phyloP scores from a whole-genome alignment of 371 early-diverging fungal genomes.

The Mucor ambiguus region DNA sequence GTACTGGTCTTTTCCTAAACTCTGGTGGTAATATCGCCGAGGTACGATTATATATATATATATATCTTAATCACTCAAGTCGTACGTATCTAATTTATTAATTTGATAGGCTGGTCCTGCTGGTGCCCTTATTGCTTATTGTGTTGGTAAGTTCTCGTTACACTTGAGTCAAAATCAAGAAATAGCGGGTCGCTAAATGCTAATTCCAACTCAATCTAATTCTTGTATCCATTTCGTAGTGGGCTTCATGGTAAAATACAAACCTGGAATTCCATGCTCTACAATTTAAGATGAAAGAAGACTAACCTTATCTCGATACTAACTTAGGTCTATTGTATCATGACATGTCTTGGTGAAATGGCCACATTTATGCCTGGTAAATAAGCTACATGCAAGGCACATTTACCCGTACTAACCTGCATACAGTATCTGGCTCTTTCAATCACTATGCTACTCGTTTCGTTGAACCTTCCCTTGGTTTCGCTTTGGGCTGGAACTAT shows the following conservation, averaged over 20 bases:
- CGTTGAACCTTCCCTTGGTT: constrained; percentile 81
- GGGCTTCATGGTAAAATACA: constrained; percentile 43
- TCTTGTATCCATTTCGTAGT: constrained; percentile 23
- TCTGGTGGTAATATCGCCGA: constrained; percentile 71
- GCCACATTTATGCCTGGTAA: constrained; percentile 67
- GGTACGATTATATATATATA: constrained; percentile 15
- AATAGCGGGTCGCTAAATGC: constrained; percentile 5
- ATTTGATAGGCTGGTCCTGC: constrained; percentile 71
- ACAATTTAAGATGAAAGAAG: neutral
- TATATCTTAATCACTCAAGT: neutral
- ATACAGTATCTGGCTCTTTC: constrained; percentile 78
- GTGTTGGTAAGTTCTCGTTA: constrained; percentile 50
- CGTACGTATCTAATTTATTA: constrained; percentile 1
- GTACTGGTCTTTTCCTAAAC: constrained; percentile 83
- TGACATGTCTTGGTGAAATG: constrained; percentile 87
- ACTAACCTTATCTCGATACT: neutral
- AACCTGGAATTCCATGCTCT: neutral
- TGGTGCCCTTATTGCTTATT: constrained; percentile 76
- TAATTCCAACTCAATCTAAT: constrained; percentile 5
- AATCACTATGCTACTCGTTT: constrained; percentile 83
- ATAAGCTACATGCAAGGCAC: neutral
- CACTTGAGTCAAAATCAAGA: constrained; percentile 7
- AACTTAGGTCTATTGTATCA: constrained; percentile 75
- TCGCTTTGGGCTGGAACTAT: constrained; percentile 73
- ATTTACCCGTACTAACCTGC: neutral